Evolutionary conservation across 768 basidiomycete species (phyloP), one percentile per base, ranked within the genome.

Genomic region (Roridomyces roridus): DNA sequence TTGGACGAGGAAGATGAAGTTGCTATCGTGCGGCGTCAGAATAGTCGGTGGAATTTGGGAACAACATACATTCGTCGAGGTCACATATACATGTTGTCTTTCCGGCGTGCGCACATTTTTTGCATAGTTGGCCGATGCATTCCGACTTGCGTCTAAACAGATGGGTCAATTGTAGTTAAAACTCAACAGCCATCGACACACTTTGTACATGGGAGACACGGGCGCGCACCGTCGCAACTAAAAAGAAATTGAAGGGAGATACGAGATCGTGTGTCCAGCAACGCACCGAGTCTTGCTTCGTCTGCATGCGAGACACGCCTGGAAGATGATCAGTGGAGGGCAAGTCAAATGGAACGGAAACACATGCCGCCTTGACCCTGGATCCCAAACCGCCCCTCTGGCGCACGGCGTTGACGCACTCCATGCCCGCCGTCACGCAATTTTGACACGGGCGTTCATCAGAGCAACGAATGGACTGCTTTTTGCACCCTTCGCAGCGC

Each of bases 251-350:
- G n/a, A n/a, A n/a, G n/a, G n/a, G n/a, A n/a, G n/a, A n/a, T n/a
- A n/a, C n/a, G n/a, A n/a, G n/a, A n/a, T n/a, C n/a, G n/a, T n/a
- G n/a, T n/a, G n/a, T n/a, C n/a, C n/a, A n/a, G n/a, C n/a, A n/a
- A n/a, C 81, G 67, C 86, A 87, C 5, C 84, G 80, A 55, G 84
- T 79, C 68, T 87, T 87, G 68, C 85, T 82, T 70, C 73, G 77
- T 85, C 85, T 85, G 79, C 86, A 87, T 59, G 72, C 80, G 55
- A 78, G 72, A 66, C 85, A 87, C 46, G 86, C 85, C 85, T 87
- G 62, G 14, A 31, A 14, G 29, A 31, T 31, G 53, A 17, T 43
- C n/a, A 57, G 34, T n/a, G 36, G 36, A 26, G 28, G n/a, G 50
- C 47, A 46, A 51, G 57, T 50, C 20, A 47, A 64, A 36, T 34